Evolutionary conservation across 2,329 filamentous ascomycete genomes (phyloP), one percentile per base, ranked within the genome.

Genomic region (Gaeumannomyces sp.): DNA sequence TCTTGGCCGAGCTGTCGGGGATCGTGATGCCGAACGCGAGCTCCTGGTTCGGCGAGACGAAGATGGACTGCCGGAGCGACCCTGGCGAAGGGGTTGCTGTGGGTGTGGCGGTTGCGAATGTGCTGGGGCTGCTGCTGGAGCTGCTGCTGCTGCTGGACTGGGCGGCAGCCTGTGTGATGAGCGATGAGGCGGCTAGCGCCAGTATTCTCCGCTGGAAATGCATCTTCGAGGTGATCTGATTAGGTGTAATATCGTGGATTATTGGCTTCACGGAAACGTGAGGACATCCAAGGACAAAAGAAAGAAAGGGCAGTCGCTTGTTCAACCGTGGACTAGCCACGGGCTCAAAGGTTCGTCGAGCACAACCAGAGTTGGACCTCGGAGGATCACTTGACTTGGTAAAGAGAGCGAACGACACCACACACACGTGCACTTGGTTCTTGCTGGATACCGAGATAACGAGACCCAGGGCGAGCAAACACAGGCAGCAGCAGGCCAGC

Each of bases 11-110:
- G 65, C 80, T 74, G n/a, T 79, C 72, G 57, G 83, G 79, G 28
- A 83, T 78, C 64, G 81, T 80, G 65, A 83, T 75, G 62, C 79
- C 79, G 70, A 86, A 86, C n/a, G 75, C 74, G 65, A 83, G 71
- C 27, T 76, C 74, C 62, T 76, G 72, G 65, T 79, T 74, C 64
- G 76, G 76, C 2, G 81, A 77, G 60, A 81, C 71, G 61, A 84
- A 83, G 60, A 65, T 53, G 29, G 64, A 65, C 61, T 57, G 14
- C 25, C 45, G 45, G 45, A 53, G 22, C 22, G 45, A 3, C 7
- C 45, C 45, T 25, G 45, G 45, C 45, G 45, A n/a, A 4, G 45
- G 45, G n/a, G 45, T 53, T 10, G 45, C 19, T 11, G 45, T 53
- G 45, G 45, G 45, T 11, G 19, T 16, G 16, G 38, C 38, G 38